These are phyloP conservation scores for Aquilaria yunnanensis DNA, from an alignment of 345 rosid genomes.

Conservation along the genomic window DNA sequence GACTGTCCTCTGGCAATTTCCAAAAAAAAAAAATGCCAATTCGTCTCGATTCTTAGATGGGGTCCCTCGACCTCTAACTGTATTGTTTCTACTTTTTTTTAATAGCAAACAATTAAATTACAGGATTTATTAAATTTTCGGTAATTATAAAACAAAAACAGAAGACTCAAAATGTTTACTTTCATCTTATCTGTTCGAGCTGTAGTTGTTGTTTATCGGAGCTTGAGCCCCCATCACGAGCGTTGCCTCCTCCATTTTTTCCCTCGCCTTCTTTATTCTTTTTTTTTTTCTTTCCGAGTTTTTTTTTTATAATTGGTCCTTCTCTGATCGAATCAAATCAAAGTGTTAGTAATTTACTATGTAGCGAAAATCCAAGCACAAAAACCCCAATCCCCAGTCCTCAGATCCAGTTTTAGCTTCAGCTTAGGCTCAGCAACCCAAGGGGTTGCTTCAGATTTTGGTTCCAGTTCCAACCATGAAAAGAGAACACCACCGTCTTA, in stretches of 20 bases:
- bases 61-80: not conserved
- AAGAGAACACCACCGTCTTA: conserved; percentile 40
- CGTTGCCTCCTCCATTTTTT: conserved; percentile 6
- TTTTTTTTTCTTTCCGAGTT: not conserved
- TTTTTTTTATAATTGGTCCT: not conserved
- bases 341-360: conserved; percentile 24
- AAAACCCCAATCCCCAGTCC: conserved; percentile 31
- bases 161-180: not conserved
- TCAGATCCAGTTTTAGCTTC: conserved; percentile 22
- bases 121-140: not conserved
- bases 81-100: not conserved
- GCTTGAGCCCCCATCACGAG: conserved; percentile 49
- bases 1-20: too few relatives aligned
- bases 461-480: conserved; percentile 27
- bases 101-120: not conserved
- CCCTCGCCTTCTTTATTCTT: too few relatives aligned
- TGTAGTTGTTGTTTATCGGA: conserved; percentile 33
- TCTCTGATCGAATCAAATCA: conserved; percentile 19
- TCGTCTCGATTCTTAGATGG: too few relatives aligned
- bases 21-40: too few relatives aligned
- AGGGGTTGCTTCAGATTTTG: too few relatives aligned
- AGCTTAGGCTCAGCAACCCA: too few relatives aligned
- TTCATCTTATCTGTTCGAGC: conserved; percentile 38
- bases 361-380: conserved; percentile 36
- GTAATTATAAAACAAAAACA: too few relatives aligned